Percentiles rank a stretch among this genome's conserved stretches.
Conservation (phyloP, 768 basidiomycete genomes). For the Boletus tomentosulus region DNA sequence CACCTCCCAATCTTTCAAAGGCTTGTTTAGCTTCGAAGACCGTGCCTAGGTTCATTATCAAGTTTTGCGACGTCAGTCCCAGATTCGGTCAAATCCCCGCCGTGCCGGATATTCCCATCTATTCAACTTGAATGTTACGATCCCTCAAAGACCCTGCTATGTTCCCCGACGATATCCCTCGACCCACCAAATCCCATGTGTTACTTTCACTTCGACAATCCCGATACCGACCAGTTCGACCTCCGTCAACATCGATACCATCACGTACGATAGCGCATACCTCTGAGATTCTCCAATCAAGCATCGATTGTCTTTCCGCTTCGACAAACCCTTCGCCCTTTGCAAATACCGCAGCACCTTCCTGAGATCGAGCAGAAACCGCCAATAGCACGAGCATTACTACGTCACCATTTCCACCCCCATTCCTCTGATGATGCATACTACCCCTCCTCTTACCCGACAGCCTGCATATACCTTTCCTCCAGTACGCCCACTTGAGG, state of each 20-base stretch:
- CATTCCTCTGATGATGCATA: no score
- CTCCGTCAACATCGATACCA: background rate
- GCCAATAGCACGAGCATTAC: no score
- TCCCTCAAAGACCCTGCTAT: background rate
- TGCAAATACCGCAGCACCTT: background rate
- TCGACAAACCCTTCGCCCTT: background rate
- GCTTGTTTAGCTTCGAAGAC: background rate
- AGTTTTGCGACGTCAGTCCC: no score
- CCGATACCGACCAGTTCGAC: background rate
- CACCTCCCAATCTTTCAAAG: background rate
- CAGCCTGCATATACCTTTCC: no score
- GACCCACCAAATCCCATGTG: no score
- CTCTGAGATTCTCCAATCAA: background rate
- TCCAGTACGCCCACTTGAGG: no score
- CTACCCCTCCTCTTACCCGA: no score
- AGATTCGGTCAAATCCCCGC: no score
- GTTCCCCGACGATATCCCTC: background rate
- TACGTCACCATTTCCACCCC: no score
- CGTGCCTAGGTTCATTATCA: no score
- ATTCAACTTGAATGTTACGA: background rate
- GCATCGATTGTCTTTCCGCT: background rate
- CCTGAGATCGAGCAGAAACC: background rate
- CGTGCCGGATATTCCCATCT: background rate
- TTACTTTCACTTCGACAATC: background rate
- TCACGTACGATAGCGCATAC: background rate